Conservation (phyloP, 2,329 filamentous ascomycete genomes). For the Pseudogymnoascus sp. region DNA sequence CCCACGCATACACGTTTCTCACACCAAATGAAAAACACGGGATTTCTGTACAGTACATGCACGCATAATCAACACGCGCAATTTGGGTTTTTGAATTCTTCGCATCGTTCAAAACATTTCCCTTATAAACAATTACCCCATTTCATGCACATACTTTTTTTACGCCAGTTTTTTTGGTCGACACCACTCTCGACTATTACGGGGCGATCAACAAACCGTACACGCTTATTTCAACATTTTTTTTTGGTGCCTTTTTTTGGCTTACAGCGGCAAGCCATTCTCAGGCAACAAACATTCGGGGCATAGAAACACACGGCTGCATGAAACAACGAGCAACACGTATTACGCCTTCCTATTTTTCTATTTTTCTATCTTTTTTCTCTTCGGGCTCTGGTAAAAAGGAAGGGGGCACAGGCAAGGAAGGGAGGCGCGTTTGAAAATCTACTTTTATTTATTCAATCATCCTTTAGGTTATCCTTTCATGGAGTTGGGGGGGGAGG, state of each 20-base stretch:
- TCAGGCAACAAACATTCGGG: background rate
- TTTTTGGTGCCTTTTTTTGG: background rate
- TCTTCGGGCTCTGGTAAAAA: no score
- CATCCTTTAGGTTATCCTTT: background rate
- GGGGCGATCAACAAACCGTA: background rate
- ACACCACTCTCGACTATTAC: no score
- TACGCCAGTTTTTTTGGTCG: no score
- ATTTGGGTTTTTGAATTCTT: background rate
- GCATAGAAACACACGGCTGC: background rate
- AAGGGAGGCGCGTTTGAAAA: background rate
- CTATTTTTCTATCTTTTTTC: background rate
- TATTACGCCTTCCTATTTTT: background rate
- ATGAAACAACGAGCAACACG: conserved; percentile 2
- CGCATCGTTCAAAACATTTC: background rate
- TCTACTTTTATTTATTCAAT: background rate
- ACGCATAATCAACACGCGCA: background rate
- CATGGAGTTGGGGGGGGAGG: background rate
- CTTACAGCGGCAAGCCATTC: background rate
- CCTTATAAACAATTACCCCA: background rate
- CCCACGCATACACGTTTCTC: background rate
- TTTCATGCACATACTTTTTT: background rate
- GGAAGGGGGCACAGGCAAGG: background rate
- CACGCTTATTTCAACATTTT: background rate
- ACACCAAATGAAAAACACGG: background rate
- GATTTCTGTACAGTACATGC: background rate